Percentiles rank a stretch among this genome's conserved stretches.
Conservation (phyloP, 164 flowering plant genomes). For the Annona squamosa region DNA sequence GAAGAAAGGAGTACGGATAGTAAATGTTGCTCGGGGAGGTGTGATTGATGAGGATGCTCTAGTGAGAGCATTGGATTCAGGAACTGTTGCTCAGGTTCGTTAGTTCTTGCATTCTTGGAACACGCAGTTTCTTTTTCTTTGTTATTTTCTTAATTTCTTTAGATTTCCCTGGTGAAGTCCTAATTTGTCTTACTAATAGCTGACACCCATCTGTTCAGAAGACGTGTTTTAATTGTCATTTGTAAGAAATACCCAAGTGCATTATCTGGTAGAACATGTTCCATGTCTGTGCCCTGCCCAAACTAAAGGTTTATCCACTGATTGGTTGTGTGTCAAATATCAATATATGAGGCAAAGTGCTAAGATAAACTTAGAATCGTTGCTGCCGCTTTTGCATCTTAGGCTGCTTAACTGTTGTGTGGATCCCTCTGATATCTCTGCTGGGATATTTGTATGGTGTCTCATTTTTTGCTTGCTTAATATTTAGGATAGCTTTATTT, state of each 20-base stretch:
- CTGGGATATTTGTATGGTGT: background rate
- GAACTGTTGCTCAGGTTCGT: slow-evolving; percentile 69
- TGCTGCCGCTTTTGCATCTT: background rate
- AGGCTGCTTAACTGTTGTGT: background rate
- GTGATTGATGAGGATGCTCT: slow-evolving; percentile 83
- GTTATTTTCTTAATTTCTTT: too few relatives aligned
- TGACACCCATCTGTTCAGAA: background rate
- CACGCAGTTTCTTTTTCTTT: background rate
- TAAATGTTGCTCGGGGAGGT: slow-evolving; percentile 85
- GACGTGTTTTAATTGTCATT: background rate
- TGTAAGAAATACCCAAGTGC: background rate
- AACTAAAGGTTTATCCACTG: background rate
- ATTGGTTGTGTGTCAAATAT: background rate
- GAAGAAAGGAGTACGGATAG: slow-evolving; percentile 70
- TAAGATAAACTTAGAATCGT: background rate
- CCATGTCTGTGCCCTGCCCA: background rate
- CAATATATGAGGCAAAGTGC: background rate
- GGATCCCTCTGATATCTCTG: background rate
- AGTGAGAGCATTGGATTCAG: slow-evolving; percentile 63
- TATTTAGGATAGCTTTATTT: background rate
- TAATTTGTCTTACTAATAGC: background rate
- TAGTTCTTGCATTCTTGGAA: background rate
- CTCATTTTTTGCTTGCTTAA: background rate
- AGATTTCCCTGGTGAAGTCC: background rate
- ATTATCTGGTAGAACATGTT: background rate